phyloP scores from a whole-genome alignment of 2,329 filamentous ascomycete genomes.

The Diaporthe amygdali region DNA sequence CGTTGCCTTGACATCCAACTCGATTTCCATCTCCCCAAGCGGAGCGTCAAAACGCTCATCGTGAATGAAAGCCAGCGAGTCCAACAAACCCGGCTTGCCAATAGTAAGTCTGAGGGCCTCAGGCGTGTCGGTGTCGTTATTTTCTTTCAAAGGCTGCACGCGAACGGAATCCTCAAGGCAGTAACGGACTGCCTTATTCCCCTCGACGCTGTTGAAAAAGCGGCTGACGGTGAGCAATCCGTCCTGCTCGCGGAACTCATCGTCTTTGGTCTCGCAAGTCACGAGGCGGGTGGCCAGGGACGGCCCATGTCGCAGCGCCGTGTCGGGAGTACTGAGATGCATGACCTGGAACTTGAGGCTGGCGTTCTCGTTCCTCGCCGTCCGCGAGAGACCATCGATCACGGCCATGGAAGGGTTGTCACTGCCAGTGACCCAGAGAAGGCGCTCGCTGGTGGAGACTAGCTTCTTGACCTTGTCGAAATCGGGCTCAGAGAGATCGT shows the following conservation, averaged over 20 bases:
- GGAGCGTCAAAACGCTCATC: neutral
- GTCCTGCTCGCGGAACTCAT: constrained; percentile 14
- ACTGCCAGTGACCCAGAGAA: constrained; percentile 35
- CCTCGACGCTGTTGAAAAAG: neutral
- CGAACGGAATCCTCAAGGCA: constrained; percentile 2
- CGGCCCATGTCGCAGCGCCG: neutral
- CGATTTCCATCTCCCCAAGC: constrained; percentile 5
- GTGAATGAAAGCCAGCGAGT: constrained; percentile 17
- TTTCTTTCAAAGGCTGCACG: neutral
- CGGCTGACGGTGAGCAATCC: neutral
- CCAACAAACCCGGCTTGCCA: constrained; percentile 18
- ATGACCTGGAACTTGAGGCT: neutral
- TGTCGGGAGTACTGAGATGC: neutral
- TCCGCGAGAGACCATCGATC: neutral
- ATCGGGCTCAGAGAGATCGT: neutral
- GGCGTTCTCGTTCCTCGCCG: neutral
- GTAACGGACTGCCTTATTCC: neutral
- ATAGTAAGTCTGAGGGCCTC: neutral
- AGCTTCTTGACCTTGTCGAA: constrained; percentile 29
- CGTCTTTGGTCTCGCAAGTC: constrained; percentile 3
- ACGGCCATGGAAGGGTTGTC: neutral
- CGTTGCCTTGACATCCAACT: constrained; percentile 9
- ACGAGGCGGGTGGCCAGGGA: neutral
- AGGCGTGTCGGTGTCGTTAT: neutral
- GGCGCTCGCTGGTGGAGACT: constrained; percentile 17